Evolutionary conservation across 164 flowering plant species (phyloP), one percentile per base, ranked within the genome.

Genomic region (Piper betle): DNA sequence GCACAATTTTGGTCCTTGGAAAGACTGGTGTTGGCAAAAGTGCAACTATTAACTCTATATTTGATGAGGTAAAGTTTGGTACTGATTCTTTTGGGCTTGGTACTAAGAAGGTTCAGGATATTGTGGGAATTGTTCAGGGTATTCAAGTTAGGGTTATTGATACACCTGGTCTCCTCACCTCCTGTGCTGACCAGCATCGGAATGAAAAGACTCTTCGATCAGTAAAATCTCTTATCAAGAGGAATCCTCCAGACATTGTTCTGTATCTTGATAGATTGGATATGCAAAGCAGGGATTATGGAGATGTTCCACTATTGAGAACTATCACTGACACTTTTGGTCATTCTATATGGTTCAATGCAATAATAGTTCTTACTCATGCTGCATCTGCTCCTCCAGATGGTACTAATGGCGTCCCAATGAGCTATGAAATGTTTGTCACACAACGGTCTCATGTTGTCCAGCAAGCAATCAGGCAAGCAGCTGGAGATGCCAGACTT

Each of bases 381-480:
- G 96, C 97, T 53, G 96, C 90, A 13, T 90, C 97, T 65, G 97
- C 94, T 58, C 97, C 99, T 19, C 97, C 97, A 52, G 99, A 93
- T 64, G 99, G 97, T n/a, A 91, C 96, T 11, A 88, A 84, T 77
- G 99, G 99, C 37, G 82, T 78, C 54, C 77, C 97, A 62, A 78
- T 89, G 39, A 88, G 92, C 73, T 93, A 90, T 73, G 99, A 93
- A 60, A 88, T 85, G 88, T 93, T 93, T 80, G 91, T 93, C 39
- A 86, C 92, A 50, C 97, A 93, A 68, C 85, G 99, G 2, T 88
- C 97, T 37, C 96, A 87, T 76, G 92, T 81, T 62, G 96, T 93
- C 17, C 97, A 90, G 76, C 94, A 88, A 75, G 99, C 92, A 33
- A 81, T 93, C 63, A 96, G 97, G 57, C 96, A 86, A 72, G 99